phyloP scores from a whole-genome alignment of 805 yeast genomes.

The Nakazawaea sp. region DNA sequence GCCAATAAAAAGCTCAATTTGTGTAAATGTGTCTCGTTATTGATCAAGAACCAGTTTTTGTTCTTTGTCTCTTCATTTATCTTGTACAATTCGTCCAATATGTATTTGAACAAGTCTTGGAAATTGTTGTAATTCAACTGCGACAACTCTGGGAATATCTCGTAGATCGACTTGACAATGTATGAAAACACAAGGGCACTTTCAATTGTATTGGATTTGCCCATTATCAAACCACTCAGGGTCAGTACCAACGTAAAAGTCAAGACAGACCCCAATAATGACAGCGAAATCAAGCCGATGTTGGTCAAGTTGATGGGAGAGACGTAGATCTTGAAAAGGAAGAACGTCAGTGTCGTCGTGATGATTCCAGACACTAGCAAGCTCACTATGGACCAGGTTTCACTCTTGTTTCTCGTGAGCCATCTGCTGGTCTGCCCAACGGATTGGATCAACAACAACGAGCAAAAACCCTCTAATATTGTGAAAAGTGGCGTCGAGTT shows the following conservation, averaged over 20 bases:
- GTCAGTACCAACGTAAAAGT: slow-evolving; percentile 72
- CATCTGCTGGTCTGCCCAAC: slow-evolving; percentile 77
- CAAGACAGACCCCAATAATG: slow-evolving; percentile 78
- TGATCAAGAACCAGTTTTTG: slow-evolving; percentile 14
- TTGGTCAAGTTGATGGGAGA: slow-evolving; percentile 57
- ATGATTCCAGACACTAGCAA: slow-evolving; percentile 68
- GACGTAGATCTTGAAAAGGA: slow-evolving; percentile 76
- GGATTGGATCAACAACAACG: slow-evolving; percentile 86
- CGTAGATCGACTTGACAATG: slow-evolving; percentile 88
- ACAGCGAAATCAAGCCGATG: slow-evolving; percentile 67
- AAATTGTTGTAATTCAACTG: slow-evolving; percentile 28
- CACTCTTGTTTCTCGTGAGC: slow-evolving; percentile 57
- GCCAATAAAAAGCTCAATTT: slow-evolving; percentile 3
- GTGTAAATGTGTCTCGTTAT: slow-evolving; percentile 4
- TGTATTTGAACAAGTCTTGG: slow-evolving; percentile 24
- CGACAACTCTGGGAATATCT: slow-evolving; percentile 84
- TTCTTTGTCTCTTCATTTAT: slow-evolving; percentile 25
- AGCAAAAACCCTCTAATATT: slow-evolving; percentile 86
- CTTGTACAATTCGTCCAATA: slow-evolving; percentile 27
- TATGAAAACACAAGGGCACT: slow-evolving; percentile 82
- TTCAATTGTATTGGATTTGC: slow-evolving; percentile 86
- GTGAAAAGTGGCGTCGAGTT: slow-evolving; percentile 90
- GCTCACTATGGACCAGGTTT: slow-evolving; percentile 71
- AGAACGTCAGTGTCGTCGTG: slow-evolving; percentile 69
- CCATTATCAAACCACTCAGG: slow-evolving; percentile 75